Conservation (phyloP, 345 rosid species). For the Passiflora organensis region DNA sequence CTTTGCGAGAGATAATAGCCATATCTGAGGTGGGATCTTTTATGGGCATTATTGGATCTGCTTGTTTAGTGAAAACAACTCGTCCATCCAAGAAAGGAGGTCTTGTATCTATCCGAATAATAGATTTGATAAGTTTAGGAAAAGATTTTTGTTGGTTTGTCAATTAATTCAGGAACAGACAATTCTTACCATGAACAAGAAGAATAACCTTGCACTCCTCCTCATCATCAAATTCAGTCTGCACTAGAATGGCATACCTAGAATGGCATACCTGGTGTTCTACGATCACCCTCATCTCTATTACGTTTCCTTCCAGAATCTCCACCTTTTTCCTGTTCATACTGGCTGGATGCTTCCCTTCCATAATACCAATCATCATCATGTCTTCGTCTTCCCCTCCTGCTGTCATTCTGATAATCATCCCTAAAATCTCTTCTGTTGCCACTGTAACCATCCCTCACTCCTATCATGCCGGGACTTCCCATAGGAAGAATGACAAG, state of each 20-base stretch:
- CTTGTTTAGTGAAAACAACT: conserved; percentile 94
- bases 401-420: conserved; percentile 41
- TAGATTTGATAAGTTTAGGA: conserved; percentile 12
- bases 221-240: conserved; percentile 91
- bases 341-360: conserved; percentile 42
- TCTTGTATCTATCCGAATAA: conserved; percentile 59
- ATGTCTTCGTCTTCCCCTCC: conserved; percentile 38
- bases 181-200: conserved; percentile 81
- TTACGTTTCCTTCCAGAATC: conserved; percentile 51
- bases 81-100: conserved; percentile 99
- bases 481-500: conserved; percentile 19
- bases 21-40: conserved; percentile 98
- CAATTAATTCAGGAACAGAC: conserved; percentile 11
- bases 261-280: conserved; percentile 63
- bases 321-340: conserved; percentile 38
- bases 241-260: conserved; percentile 87
- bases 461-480: conserved; percentile 31
- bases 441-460: conserved; percentile 32
- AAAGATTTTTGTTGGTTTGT: neutral
- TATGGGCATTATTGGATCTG: conserved; percentile 93
- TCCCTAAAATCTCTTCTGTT: conserved; percentile 38
- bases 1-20: conserved; percentile 98
- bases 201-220: conserved; percentile 86
- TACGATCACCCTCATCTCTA: conserved; percentile 50
- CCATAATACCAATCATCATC: conserved; percentile 38